A percentile compares a stretch with the other conserved stretches of the same genome.
phyloP scores from a whole-genome alignment of 495 filamentous ascomycete genomes.

The Penicillium psychrofluorescens region DNA sequence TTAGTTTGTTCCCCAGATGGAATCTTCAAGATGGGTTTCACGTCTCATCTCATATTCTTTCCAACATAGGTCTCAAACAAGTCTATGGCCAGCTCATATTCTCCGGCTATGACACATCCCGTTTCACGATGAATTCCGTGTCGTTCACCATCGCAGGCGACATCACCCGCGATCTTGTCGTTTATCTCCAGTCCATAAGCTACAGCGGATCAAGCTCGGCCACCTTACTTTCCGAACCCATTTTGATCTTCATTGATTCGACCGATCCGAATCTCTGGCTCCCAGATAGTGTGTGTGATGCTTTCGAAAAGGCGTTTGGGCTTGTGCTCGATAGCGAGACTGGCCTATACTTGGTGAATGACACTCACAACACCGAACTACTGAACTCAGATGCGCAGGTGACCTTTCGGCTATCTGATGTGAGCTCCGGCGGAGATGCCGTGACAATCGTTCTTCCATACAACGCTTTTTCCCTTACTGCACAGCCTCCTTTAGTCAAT shows the following conservation, averaged over 20 bases:
- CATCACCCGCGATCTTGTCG: constrained; percentile 40
- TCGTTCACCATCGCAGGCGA: constrained; percentile 40
- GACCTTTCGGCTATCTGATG: constrained; percentile 50
- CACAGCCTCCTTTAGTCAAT: constrained; percentile 47
- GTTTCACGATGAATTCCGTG: constrained; percentile 47
- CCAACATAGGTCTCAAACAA: constrained; percentile 28
- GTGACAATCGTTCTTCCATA: constrained; percentile 60
- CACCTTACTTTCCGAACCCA: constrained; percentile 25
- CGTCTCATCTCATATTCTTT: neutral
- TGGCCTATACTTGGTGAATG: constrained; percentile 26
- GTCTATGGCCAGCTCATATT: constrained; percentile 51
- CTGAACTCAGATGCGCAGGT: constrained; percentile 37
- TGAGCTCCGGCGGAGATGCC: constrained; percentile 28
- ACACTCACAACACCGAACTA: constrained; percentile 39
- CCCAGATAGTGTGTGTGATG: constrained; percentile 50
- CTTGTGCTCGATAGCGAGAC: constrained; percentile 38
- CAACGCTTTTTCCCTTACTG: constrained; percentile 52
- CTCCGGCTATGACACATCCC: constrained; percentile 56
- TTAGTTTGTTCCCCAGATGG: constrained; percentile 17
- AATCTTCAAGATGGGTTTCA: neutral
- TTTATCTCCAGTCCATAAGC: constrained; percentile 46
- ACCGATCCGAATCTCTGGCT: constrained; percentile 65
- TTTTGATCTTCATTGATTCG: constrained; percentile 50
- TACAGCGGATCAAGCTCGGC: constrained; percentile 29
- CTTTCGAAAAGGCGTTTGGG: constrained; percentile 53